phyloP scores from a whole-genome alignment of 2,329 filamentous ascomycete species.

The Stemphylium lycopersici region DNA sequence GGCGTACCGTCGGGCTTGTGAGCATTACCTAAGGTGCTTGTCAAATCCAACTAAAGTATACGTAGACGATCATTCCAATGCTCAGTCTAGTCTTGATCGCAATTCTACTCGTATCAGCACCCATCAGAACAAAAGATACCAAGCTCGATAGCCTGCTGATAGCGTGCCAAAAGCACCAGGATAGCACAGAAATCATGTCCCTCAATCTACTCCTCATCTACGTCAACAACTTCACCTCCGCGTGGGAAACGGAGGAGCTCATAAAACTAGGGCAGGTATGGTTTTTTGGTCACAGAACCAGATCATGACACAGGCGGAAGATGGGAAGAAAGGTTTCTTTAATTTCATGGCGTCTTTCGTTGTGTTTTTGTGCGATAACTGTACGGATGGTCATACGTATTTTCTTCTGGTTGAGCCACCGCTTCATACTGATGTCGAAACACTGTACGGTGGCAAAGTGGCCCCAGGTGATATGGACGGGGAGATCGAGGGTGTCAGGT shows the following conservation, averaged over 20 bases:
- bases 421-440: constrained; percentile 7
- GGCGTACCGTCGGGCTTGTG: no score
- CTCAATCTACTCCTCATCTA: constrained; percentile 34
- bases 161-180: constrained; percentile 27
- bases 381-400: constrained; percentile 31
- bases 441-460: constrained; percentile 19
- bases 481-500: constrained; percentile 50
- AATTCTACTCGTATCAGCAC: no score
- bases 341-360: constrained; percentile 36
- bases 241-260: constrained; percentile 27
- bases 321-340: constrained; percentile 18
- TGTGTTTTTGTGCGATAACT: constrained; percentile 33
- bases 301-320: constrained; percentile 11
- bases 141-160: not conserved
- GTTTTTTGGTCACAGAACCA: constrained; percentile 36
- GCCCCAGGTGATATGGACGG: constrained; percentile 24
- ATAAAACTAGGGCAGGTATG: constrained; percentile 24
- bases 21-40: no score
- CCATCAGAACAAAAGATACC: not conserved
- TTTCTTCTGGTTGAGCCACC: constrained; percentile 28
- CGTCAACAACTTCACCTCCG: constrained; percentile 38
- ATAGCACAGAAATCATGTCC: constrained; percentile 36
- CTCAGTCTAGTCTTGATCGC: no score
- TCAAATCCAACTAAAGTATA: no score
- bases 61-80: no score